These are phyloP conservation scores for Limonium bicolor DNA, from an alignment of 148 eudicot species.

Conservation along the genomic window DNA sequence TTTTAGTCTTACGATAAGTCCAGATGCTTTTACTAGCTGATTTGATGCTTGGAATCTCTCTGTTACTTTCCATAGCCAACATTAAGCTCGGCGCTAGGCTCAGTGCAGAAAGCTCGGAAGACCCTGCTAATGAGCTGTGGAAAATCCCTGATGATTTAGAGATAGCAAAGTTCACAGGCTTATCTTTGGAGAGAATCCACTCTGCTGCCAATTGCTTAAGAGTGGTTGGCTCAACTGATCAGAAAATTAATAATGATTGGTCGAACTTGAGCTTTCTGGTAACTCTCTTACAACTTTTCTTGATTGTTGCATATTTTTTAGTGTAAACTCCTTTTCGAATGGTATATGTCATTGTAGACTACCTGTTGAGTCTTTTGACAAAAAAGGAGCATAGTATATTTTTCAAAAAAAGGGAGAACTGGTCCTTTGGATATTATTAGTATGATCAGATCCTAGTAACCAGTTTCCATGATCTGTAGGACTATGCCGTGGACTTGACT, in stretches of 20 bases:
- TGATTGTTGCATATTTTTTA: too few relatives aligned
- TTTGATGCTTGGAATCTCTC: not conserved
- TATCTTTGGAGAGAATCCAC: constrained; percentile 46
- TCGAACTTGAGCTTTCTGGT: constrained; percentile 36
- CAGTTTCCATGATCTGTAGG: too few relatives aligned
- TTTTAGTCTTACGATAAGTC: too few relatives aligned
- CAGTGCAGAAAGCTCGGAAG: constrained; percentile 64
- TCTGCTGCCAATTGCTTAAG: constrained; percentile 58
- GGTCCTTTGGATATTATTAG: too few relatives aligned
- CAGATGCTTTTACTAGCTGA: not conserved
- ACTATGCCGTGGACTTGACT: constrained; percentile 45
- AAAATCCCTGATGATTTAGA: constrained; percentile 51
- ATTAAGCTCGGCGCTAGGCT: constrained; percentile 45
- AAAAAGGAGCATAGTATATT: too few relatives aligned
- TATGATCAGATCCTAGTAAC: too few relatives aligned
- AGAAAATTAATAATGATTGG: constrained; percentile 33
- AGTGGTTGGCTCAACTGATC: constrained; percentile 72
- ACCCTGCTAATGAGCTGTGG: constrained; percentile 34
- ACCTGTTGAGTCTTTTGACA: too few relatives aligned
- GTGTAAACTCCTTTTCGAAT: too few relatives aligned
- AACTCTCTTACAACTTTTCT: too few relatives aligned
- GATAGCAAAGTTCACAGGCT: constrained; percentile 61
- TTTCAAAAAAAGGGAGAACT: too few relatives aligned
- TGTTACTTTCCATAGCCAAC: constrained; percentile 27
- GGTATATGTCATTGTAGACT: too few relatives aligned